phyloP scores from a whole-genome alignment of 148 eudicot species.

The Rhododendron henanense region DNA sequence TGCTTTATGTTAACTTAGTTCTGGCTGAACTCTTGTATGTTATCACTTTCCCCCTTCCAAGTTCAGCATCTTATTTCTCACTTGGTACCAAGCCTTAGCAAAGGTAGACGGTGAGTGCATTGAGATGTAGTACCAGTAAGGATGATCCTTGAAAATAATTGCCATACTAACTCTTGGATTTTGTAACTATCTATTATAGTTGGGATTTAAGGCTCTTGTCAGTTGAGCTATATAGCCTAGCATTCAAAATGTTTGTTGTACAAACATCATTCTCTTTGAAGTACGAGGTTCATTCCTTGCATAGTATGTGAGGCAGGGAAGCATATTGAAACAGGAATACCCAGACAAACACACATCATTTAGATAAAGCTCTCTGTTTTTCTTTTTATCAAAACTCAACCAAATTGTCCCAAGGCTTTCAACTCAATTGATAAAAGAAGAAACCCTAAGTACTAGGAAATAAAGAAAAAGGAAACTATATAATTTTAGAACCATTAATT shows the following conservation, averaged over 20 bases:
- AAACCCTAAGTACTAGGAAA: too few relatives aligned
- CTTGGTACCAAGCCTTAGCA: neutral
- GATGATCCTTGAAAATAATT: neutral
- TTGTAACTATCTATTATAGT: neutral
- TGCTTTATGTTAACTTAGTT: neutral
- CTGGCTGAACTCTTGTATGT: neutral
- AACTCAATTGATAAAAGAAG: too few relatives aligned
- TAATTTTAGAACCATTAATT: too few relatives aligned
- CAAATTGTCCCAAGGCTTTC: too few relatives aligned
- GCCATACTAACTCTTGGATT: neutral
- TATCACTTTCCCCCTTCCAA: neutral
- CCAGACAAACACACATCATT: neutral
- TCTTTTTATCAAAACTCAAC: too few relatives aligned
- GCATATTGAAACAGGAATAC: neutral
- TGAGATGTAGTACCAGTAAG: neutral
- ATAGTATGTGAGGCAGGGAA: neutral
- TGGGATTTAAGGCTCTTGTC: neutral
- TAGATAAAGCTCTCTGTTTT: too few relatives aligned
- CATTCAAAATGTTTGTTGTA: neutral
- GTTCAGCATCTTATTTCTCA: neutral
- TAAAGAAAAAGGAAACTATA: too few relatives aligned
- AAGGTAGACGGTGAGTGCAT: neutral
- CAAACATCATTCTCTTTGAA: neutral
- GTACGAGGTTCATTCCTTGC: neutral
- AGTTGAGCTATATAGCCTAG: neutral